Evolutionary conservation across 2,329 filamentous ascomycete genomes (phyloP), one percentile per base, ranked within the genome.

Genomic region (Aspergillus luchuensis): DNA sequence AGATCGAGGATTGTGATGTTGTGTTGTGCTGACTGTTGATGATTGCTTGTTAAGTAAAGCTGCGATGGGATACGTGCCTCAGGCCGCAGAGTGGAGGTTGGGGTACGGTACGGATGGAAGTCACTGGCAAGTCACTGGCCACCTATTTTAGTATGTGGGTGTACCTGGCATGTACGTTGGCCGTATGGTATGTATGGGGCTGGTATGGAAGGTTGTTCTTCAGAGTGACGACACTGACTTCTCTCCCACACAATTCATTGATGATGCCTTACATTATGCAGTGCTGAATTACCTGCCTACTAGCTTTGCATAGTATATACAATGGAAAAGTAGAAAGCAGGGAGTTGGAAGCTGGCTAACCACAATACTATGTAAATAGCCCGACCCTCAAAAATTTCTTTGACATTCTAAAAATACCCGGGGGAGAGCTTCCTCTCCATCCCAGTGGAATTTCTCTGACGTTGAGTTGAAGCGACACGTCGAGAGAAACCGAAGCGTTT

Each of bases 401-500:
- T 45, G 41, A 45, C 41, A 45, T 45, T 45, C 19, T 45, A 45
- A 45, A 45, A 45, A 23, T 45, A 45, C 41, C 41, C 41, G 41
- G 21, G 19, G 10, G 41, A 11, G 8, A 19, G 28, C 28, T 30
- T 30, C 28, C 41, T 45, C 33, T 36, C 33, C 33, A 45, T 45
- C 41, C n/a, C n/a, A 17, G n/a, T 43, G 39, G 17, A 23, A 15
- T 23, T 45, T 45, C 41, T 45, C 19, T 21, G 13, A 45, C 41
- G 19, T 19, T 23, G 19, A 45, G 10, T 21, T 13, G 25, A 60
- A 58, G 57, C 59, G 57, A 60, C 62, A 62, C 58, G 62, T 64
- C 57, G 56, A 62, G 52, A 60, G 23, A 21, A 62, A 45, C 52
- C 49, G 23, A 55, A 63, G 60, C 60, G 63, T 64, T 64, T 64